Conservation (phyloP, 192 early-diverging fungal species). For the Gryganskiella cystojenkinii region DNA sequence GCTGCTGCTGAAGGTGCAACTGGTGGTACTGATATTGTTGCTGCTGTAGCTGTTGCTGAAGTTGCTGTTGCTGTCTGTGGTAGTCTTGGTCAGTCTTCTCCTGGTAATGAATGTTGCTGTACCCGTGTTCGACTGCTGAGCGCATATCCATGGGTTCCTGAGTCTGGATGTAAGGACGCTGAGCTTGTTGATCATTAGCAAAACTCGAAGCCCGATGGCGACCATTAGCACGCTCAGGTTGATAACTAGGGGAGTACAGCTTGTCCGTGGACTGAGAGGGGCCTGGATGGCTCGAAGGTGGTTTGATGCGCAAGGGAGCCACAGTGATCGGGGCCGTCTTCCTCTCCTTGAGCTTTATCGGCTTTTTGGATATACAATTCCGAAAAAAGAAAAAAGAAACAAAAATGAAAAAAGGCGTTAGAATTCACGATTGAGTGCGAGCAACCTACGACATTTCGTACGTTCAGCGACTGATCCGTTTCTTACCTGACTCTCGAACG, state of each 20-base stretch:
- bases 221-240: too few species aligned
- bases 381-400: not conserved
- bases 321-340: not conserved
- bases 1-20: slow-evolving; percentile 1
- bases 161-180: too few species aligned
- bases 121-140: too few species aligned
- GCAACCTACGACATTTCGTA: not conserved
- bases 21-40: slow-evolving; percentile 6
- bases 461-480: not conserved
- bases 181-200: too few species aligned
- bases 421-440: too few species aligned
- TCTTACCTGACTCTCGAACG: slow-evolving; percentile 37
- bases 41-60: not conserved
- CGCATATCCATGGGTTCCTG: too few species aligned
- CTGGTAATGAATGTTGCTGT: not conserved
- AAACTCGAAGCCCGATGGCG: too few species aligned
- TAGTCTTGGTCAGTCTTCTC: not conserved
- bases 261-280: slow-evolving; percentile 36
- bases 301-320: slow-evolving; percentile 11
- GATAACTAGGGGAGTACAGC: slow-evolving; percentile 13
- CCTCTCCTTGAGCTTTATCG: not conserved
- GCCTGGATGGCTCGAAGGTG: slow-evolving; percentile 12
- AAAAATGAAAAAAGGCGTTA: too few species aligned
- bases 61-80: slow-evolving; percentile 1
- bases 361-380: not conserved